Percentiles rank a stretch among this genome's conserved stretches.
Conservation (phyloP, 305 asterid genomes). For the Ruellia speciosa region DNA sequence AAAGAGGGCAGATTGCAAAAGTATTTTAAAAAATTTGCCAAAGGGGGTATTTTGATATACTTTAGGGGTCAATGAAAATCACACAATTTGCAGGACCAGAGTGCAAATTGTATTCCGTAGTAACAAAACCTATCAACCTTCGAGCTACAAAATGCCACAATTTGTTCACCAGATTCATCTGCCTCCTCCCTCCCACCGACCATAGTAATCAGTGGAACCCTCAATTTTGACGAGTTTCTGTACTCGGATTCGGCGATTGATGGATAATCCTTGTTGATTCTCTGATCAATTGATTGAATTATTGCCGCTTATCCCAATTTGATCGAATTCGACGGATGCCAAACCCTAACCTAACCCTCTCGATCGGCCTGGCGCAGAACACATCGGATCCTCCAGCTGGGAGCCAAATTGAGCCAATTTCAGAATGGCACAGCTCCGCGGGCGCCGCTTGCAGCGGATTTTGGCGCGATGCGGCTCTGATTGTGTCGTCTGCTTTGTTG, state of each 20-base stretch:
- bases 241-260: constrained; percentile 1
- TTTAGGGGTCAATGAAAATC: too few species aligned
- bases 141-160: too few species aligned
- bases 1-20: too few species aligned
- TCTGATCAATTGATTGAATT: constrained; percentile 16
- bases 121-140: too few species aligned
- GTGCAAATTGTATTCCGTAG: too few species aligned
- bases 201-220: constrained; percentile 12
- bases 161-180: too few species aligned
- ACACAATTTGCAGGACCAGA: too few species aligned
- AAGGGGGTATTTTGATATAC: too few species aligned
- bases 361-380: constrained; percentile 24
- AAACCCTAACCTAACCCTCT: constrained; percentile 35
- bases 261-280: not conserved
- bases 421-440: constrained; percentile 34
- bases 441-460: constrained; percentile 48
- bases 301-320: not conserved
- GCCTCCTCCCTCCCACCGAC: too few species aligned
- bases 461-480: constrained; percentile 68
- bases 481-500: constrained; percentile 60
- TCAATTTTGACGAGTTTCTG: constrained; percentile 9
- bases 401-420: constrained; percentile 21
- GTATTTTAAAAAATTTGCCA: too few species aligned
- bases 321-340: constrained; percentile 31
- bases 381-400: constrained; percentile 29